Conservation (phyloP, 2,329 filamentous ascomycete species). For the Chalaropsis ovoidea region DNA sequence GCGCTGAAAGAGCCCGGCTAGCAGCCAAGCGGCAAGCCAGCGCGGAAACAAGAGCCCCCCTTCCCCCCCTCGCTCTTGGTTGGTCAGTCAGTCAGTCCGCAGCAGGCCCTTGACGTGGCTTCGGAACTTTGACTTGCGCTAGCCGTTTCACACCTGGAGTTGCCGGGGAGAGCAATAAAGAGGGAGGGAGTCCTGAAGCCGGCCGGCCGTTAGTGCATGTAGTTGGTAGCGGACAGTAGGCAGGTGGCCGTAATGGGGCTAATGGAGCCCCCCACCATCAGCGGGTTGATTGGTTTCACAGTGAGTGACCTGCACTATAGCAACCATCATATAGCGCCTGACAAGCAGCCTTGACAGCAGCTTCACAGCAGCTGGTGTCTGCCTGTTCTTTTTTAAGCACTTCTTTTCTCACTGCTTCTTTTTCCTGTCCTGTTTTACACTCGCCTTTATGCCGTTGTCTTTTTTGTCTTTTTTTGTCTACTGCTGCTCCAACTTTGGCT, state of each 20-base stretch:
- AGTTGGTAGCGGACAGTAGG: too few species aligned
- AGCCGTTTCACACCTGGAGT: constrained; percentile 8
- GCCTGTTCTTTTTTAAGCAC: not conserved
- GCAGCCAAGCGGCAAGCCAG: not conserved
- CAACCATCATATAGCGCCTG: not conserved
- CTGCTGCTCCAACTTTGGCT: too few species aligned
- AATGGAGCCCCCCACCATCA: not conserved
- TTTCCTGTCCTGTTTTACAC: not conserved
- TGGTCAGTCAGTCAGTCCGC: too few species aligned
- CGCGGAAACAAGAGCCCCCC: not conserved
- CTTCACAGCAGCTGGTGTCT: not conserved
- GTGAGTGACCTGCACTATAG: not conserved
- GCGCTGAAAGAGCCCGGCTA: not conserved
- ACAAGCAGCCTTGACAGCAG: not conserved
- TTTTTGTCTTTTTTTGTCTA: too few species aligned
- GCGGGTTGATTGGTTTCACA: not conserved
- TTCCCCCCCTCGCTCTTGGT: too few species aligned
- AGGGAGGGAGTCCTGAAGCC: not conserved
- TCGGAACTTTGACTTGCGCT: constrained; percentile 11
- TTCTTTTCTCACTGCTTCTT: not conserved
- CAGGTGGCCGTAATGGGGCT: too few species aligned
- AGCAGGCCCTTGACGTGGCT: not conserved
- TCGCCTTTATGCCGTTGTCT: not conserved
- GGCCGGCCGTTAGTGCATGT: too few species aligned
- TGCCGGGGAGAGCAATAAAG: not conserved